Evolutionary conservation across 495 filamentous ascomycete species (phyloP), one percentile per base, ranked within the genome.

Genomic region (Penicillium antarcticum): DNA sequence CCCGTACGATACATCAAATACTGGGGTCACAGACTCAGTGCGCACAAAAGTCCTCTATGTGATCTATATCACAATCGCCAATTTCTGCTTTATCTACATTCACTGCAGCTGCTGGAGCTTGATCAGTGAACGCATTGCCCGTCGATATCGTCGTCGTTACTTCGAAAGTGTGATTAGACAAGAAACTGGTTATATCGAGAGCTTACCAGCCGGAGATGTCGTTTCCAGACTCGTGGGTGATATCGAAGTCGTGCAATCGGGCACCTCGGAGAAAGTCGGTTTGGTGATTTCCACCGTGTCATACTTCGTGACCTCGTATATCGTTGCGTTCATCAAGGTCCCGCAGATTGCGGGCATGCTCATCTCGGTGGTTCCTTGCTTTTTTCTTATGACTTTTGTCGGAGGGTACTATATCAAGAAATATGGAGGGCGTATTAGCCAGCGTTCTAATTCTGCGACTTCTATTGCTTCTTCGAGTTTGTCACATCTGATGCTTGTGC

Each of bases 231-330:
- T 87, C 17, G 80, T 74, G 11, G 72, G 70, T 24, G 83, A 87
- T 51, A 79, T 85, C 29, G 74, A 79, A 38, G 73, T 76, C 1
- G 75, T 87, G 39, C 80, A 79, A 48, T 75, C 76, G 2, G 84
- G 84, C 12, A 85, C 82, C 4, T 80, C 78, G 0, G 83, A 86
- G 60, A 87, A 87, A 59, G 82, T 85, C 9, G 83, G 83, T 11
- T 68, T 86, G 2, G 79, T 79, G 26, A 66, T 86, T 44, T 73
- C 76, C 26, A 80, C 76, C 23, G 51, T 83, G 14, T 74, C 79
- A 8, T 86, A 82, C 60, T 85, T 87, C 58, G 58, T 85, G 21
- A 73, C 78, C 4, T 73, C 80, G 1, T 86, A 85, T 51, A 65
- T 84, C 18, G 79, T 86, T 12, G 81, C 80, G 3, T 86, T 86